Evolutionary conservation across 345 rosid genomes (phyloP), one percentile per base, ranked within the genome.

Genomic region (Citrus australasica): DNA sequence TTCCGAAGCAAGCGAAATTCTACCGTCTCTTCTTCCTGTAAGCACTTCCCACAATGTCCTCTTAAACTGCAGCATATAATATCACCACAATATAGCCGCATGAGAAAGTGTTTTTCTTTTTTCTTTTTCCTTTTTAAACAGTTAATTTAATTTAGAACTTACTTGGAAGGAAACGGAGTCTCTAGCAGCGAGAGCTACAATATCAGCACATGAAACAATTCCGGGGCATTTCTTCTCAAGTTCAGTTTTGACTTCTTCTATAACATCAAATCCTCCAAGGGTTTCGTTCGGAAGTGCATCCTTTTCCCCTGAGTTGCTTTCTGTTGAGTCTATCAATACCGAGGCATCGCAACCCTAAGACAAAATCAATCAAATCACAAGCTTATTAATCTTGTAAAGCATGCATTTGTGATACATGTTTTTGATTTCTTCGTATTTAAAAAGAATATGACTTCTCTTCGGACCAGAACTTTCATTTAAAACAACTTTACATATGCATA

Each of bases 151-250:
- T 38, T 21, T 4, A 19, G 4, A 17, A 48, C 60, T 80, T 79
- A 87, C 90, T 75, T 83, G 83, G 77, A 77, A 62, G 60, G 85
- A 82, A 73, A 76, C 82, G 7, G 83, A 7, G 80, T 87, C 90
- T 21, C 90, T 82, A 19, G 90, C 86, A 22, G 84, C 83, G 7
- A 86, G 80, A 51, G 90, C 88, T 0, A 85, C 25, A 38, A 87
- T 84, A 77, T 87, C 90, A 2, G 90, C 90, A 61, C 91, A 88
- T 30, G 91, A 88, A 35, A 88, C 86, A 14, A 79, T 60, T 9
- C 85, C 86, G 11, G 89, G 86, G 74, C 91, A 88, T 24, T 72
- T 59, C 33, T 71, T 69, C 76, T 88, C 91, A 13, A 84, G 80
- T n/a, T 77, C 71, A 2, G 84, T 74, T 78, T 88, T 88, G 38